These are phyloP conservation scores for Trifolium dubium DNA, from an alignment of 306 rosid genomes.

Conservation along the genomic window DNA sequence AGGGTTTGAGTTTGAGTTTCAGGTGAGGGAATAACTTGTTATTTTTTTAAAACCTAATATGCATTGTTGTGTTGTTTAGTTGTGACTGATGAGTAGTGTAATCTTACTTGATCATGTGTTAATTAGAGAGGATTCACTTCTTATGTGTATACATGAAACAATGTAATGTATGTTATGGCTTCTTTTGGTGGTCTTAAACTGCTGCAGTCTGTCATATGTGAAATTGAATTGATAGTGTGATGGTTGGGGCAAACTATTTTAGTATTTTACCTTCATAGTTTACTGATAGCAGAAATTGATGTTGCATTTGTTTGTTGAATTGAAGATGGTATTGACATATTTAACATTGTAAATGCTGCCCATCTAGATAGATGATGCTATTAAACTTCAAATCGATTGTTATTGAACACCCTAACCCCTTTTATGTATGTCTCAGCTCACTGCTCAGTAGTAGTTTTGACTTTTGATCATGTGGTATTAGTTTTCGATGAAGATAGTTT, in stretches of 20 bases:
- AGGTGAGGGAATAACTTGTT: slow-evolving; percentile 34
- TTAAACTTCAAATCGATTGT: slow-evolving; percentile 1
- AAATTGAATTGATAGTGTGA: not conserved
- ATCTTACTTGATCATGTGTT: slow-evolving; percentile 31
- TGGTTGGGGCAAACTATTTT: not conserved
- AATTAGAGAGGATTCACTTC: not conserved
- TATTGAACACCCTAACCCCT: not conserved
- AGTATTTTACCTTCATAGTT: not conserved
- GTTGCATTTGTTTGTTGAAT: slow-evolving; percentile 26
- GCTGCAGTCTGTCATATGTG: not conserved
- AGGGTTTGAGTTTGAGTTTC: slow-evolving; percentile 72
- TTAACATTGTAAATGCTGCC: not conserved
- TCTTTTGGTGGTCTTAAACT: slow-evolving; percentile 11
- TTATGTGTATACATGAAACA: too few relatives aligned
- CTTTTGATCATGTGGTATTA: slow-evolving; percentile 1
- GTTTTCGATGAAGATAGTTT: not conserved
- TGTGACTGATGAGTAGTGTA: slow-evolving; percentile 2
- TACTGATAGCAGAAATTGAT: slow-evolving; percentile 3
- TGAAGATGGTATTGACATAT: not conserved
- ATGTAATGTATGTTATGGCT: not conserved
- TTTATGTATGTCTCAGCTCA: not conserved
- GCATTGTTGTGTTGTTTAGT: not conserved
- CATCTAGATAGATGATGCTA: not conserved
- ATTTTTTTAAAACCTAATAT: not conserved
- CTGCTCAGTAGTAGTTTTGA: not conserved